phyloP scores from a whole-genome alignment of 2,329 filamentous ascomycete genomes.

The Cordyceps farinosa region DNA sequence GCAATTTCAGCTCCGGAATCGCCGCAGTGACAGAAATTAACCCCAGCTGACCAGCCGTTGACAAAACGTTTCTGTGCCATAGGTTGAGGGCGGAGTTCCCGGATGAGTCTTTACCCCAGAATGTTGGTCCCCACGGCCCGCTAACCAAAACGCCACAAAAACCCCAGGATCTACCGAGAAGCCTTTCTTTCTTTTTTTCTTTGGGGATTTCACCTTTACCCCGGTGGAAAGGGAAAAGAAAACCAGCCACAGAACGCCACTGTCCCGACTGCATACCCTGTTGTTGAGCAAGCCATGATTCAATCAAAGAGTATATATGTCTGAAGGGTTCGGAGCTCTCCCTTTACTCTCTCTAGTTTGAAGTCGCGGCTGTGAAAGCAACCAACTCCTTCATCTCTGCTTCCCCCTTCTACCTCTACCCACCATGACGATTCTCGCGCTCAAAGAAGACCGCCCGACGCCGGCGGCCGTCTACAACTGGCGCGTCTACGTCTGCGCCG shows the following conservation, averaged over 20 bases:
- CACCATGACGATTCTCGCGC: conserved; percentile 45
- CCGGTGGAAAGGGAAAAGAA: neutral
- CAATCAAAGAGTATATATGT: neutral
- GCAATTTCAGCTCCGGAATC: neutral
- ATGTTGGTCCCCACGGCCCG: too few relatives aligned
- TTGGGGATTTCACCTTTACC: neutral
- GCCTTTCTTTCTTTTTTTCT: neutral
- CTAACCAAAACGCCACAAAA: neutral
- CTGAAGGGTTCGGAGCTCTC: neutral
- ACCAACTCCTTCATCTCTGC: neutral
- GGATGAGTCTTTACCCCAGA: neutral
- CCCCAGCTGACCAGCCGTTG: neutral
- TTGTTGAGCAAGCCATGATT: neutral
- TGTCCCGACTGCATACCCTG: neutral
- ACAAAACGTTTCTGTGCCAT: neutral
- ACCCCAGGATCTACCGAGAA: neutral
- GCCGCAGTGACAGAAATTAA: neutral
- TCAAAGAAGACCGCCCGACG: conserved; percentile 56
- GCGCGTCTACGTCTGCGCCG: conserved; percentile 54
- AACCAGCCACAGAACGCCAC: neutral
- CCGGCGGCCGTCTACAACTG: conserved; percentile 58
- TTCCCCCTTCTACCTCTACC: neutral
- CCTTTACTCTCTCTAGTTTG: neutral
- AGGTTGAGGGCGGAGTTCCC: neutral
- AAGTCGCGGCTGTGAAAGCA: neutral